phyloP scores from a whole-genome alignment of 2,329 filamentous ascomycete species.

The Colletotrichum cordylinicola region DNA sequence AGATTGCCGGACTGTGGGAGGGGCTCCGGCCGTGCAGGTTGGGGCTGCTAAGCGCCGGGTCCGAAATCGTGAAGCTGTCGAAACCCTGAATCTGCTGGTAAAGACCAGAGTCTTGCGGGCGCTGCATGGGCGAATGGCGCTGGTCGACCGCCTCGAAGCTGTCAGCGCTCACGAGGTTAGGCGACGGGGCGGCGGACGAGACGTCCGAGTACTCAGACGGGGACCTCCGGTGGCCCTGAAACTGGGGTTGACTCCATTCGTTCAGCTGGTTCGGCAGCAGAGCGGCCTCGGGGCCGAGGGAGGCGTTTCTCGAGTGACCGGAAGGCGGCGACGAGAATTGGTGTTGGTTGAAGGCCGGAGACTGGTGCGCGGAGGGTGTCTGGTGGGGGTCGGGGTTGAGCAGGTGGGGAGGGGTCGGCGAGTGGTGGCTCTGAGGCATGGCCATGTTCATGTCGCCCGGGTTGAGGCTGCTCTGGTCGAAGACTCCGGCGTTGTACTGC shows the following conservation, averaged over 20 bases:
- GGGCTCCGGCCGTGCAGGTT: slow-evolving; percentile 76
- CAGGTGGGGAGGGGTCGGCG: slow-evolving; percentile 61
- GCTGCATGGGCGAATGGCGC: slow-evolving; percentile 81
- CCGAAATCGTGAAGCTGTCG: slow-evolving; percentile 80
- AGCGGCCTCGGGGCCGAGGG: slow-evolving; percentile 62
- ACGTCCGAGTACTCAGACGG: slow-evolving; percentile 95
- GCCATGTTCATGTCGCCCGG: slow-evolving; percentile 59
- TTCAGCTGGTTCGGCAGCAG: slow-evolving; percentile 56
- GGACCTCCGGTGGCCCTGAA: slow-evolving; percentile 81
- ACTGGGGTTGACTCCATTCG: slow-evolving; percentile 65
- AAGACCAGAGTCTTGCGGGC: slow-evolving; percentile 72
- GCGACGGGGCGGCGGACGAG: slow-evolving; percentile 84
- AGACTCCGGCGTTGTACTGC: slow-evolving; percentile 67
- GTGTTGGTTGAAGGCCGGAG: slow-evolving; percentile 61
- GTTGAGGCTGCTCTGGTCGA: slow-evolving; percentile 52
- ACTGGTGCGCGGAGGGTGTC: slow-evolving; percentile 57
- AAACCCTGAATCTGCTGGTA: slow-evolving; percentile 83
- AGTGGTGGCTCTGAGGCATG: slow-evolving; percentile 60
- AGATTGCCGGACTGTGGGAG: slow-evolving; percentile 74
- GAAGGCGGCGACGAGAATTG: slow-evolving; percentile 58
- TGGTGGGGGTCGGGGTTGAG: slow-evolving; percentile 53
- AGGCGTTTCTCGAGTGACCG: slow-evolving; percentile 60
- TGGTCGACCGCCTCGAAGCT: slow-evolving; percentile 76
- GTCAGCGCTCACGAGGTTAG: slow-evolving; percentile 79
- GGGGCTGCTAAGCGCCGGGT: slow-evolving; percentile 71